Conservation (phyloP, 768 basidiomycete species). For the Termitomyces sp. region DNA sequence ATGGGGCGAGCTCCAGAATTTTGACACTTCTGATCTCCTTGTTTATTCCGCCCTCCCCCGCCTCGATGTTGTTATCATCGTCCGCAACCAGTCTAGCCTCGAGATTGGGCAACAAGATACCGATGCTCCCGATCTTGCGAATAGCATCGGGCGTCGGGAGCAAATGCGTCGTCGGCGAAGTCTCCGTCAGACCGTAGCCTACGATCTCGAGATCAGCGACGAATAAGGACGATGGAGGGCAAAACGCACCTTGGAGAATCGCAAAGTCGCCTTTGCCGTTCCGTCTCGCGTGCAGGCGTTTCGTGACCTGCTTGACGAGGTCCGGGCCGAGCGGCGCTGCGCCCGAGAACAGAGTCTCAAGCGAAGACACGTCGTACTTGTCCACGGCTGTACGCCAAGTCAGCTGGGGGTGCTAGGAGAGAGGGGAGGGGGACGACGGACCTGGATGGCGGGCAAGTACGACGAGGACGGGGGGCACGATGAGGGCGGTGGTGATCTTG, state of each 20-base stretch:
- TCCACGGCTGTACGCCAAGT: constrained; percentile 43
- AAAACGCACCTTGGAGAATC: constrained; percentile 48
- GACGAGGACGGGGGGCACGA: constrained; percentile 86
- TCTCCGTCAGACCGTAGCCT: constrained; percentile 84
- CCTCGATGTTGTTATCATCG: constrained; percentile 51
- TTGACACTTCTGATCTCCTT: constrained; percentile 55
- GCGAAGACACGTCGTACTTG: constrained; percentile 61
- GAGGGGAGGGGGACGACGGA: constrained; percentile 23
- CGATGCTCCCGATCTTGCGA: constrained; percentile 62
- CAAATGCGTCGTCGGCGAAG: constrained; percentile 67
- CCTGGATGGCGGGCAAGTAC: constrained; percentile 67
- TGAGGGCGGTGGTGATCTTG: constrained; percentile 49
- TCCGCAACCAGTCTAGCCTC: constrained; percentile 70
- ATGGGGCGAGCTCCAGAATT: constrained; percentile 70
- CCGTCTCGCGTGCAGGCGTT: constrained; percentile 31
- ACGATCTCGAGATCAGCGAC: background rate
- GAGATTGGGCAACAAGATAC: constrained; percentile 69
- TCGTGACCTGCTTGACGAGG: constrained; percentile 47
- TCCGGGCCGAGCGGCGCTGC: constrained; percentile 78
- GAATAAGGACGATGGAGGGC: too few relatives aligned
- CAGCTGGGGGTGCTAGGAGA: background rate
- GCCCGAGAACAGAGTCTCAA: constrained; percentile 61
- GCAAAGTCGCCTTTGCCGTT: constrained; percentile 36
- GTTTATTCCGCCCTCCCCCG: constrained; percentile 34
- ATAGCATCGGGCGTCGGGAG: constrained; percentile 39